Base-by-base conservation (phyloP, 2,329 filamentous ascomycete species). In the Trichoderma sp. region DNA sequence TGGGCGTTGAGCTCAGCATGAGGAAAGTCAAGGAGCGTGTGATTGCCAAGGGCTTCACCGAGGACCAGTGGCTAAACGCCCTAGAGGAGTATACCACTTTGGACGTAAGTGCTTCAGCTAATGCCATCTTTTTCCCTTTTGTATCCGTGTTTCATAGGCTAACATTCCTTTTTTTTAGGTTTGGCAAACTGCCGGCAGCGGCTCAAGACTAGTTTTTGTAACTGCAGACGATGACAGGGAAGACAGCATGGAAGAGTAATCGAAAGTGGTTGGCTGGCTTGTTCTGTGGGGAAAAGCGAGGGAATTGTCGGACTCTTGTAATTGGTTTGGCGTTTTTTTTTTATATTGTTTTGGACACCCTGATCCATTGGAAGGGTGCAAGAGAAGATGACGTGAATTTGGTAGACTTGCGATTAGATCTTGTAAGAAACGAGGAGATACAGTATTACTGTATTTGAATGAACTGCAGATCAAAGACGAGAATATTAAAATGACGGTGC, bases 1-100 rank as follows among this genome's bases (percentile, higher is more conserved):
- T 79, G 39, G 83, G 84, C 17, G 77, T 86, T 22, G 94, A 97
- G 79, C 81, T 99, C 74, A 95, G 90, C 79, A 86, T 99, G 83
- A 87, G 91, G 72, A 91, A 93, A 80, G 92, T 99, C 69, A 88
- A 94, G 78, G 94, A 97, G 80, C 84, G 95, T 72, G 93, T 99
- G 34, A 85, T 98, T 74, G 95, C 94, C 64, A 97, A 97, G 86
- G 95, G 95, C 3, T 99, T 97, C 79, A 99, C 94, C 0, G 90
- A 93, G 71, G 93, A 98, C 79, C 94, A 99, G 79, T 93, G 97
- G 82, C 85, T 92, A 75, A 87, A 87, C 72, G 90, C 94, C 22
- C 84, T 99, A 76, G 90, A 97, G 70, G 94, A 97, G 82, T 98
- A 99, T 80, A 90, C 92, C 3, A 84, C 87, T 72, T 82, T 97